Evolutionary conservation across 306 rosid species (phyloP), one percentile per base, ranked within the genome.

Genomic region (Neltuma alba): DNA sequence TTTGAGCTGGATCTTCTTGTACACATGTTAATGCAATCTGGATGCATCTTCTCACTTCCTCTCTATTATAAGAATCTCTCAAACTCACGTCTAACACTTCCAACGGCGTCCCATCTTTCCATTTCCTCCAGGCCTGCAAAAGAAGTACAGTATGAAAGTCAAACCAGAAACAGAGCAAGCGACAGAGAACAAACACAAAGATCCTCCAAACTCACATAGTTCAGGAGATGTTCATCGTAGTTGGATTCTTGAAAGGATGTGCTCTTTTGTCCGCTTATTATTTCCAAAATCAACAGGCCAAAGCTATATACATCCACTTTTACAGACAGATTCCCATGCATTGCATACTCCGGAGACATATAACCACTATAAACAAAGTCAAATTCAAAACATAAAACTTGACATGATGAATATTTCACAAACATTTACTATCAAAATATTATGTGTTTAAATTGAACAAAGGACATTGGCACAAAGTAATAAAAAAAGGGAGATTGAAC

Each of bases 1-100:
- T 84, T 27, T 70, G 80, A 21, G 60, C 52, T 20, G 83, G 81
- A 83, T 84, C 83, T 61, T 89, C 88, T n/a, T 87, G 87, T 76
- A 80, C 85, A 81, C 90, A 87, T n/a, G 80, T 70, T 54, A 91
- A 76, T 7, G 89, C 92, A 20, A 91, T 82, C 6, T 89, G 81
- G 41, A 89, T 81, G 79, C 93, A 89, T 81, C 88, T 86, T 8
- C 16, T 81, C 11, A 91, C 85, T 86, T 89, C 93, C 34, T n/a
- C 69, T 36, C 52, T 80, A 7, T 64, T 71, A 52, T 60, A 81
- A 68, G 83, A 82, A 23, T 77, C 77, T 66, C 76, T 40, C n/a
- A 89, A 10, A 2, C 47, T 47, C 38, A 61, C 79, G 77, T 89
- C 92, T 79, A 86, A 28, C 58, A 87, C 72, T 18, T 87, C 89